Conservation (phyloP, 2,329 filamentous ascomycete species). For the Allantophomopsis lycopodina region DNA sequence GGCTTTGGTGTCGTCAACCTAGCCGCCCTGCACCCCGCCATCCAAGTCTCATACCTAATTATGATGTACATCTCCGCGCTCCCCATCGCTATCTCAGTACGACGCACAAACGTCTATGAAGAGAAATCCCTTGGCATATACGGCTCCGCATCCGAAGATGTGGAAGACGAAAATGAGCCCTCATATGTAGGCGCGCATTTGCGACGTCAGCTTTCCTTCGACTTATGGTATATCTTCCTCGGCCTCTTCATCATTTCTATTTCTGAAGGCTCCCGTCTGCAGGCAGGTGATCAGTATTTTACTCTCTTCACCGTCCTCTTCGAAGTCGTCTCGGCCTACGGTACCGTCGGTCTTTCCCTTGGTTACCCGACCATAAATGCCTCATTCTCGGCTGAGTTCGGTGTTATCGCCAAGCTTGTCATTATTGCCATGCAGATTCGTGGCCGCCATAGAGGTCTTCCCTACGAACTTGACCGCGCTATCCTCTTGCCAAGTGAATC, state of each 20-base stretch:
- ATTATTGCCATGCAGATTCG: slow-evolving; percentile 58
- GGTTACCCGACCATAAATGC: slow-evolving; percentile 67
- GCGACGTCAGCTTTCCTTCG: slow-evolving; percentile 86
- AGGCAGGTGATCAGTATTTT: slow-evolving; percentile 43
- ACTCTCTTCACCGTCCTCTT: slow-evolving; percentile 62
- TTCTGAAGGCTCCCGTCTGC: slow-evolving; percentile 62
- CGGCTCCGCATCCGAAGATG: slow-evolving; percentile 29
- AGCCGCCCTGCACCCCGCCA: slow-evolving; percentile 67
- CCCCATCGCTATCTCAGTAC: slow-evolving; percentile 89
- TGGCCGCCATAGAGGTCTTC: slow-evolving; percentile 53
- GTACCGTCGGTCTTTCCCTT: slow-evolving; percentile 82
- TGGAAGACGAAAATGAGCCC: slow-evolving; percentile 39
- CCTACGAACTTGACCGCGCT: slow-evolving; percentile 56
- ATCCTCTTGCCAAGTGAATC: slow-evolving; percentile 54
- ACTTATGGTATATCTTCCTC: slow-evolving; percentile 92
- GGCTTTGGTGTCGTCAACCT: slow-evolving; percentile 78
- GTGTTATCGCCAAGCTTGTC: slow-evolving; percentile 45
- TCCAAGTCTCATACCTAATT: slow-evolving; percentile 87
- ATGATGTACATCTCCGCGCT: slow-evolving; percentile 99
- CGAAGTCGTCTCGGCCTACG: slow-evolving; percentile 82
- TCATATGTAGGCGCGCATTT: slow-evolving; percentile 88
- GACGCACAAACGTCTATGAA: slow-evolving; percentile 91
- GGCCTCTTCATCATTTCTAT: slow-evolving; percentile 90
- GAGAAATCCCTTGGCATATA: slow-evolving; percentile 75
- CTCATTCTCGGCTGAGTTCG: slow-evolving; percentile 74